Percentiles rank a stretch among this genome's conserved stretches.
Evolutionary conservation across 495 filamentous ascomycete species (phyloP).

Genomic region (Penicillium malachiteum): DNA sequence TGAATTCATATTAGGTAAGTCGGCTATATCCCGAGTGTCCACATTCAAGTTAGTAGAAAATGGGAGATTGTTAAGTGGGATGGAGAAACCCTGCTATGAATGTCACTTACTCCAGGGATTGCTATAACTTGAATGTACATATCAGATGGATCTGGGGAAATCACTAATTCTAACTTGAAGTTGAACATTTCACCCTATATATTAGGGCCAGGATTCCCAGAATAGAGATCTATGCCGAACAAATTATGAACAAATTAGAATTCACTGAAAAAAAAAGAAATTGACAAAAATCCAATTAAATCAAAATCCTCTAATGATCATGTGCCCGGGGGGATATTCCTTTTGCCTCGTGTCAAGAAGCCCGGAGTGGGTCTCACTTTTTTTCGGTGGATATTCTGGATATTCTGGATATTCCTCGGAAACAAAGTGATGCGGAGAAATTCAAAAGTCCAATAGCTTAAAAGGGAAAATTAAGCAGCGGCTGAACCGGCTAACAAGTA

Average conservation of each 20-base stretch:
- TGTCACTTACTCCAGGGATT: too few relatives aligned
- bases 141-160: too few relatives aligned
- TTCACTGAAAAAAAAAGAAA: neutral
- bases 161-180: too few relatives aligned
- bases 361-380: constrained; percentile 13
- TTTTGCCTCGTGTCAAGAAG: constrained; percentile 1
- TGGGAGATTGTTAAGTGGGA: neutral
- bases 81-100: neutral
- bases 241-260: neutral
- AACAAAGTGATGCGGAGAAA: constrained; percentile 9
- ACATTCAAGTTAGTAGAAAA: neutral
- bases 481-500: neutral
- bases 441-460: constrained; percentile 1
- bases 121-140: too few relatives aligned
- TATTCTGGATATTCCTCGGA: neutral
- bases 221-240: too few relatives aligned
- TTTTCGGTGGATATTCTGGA: constrained; percentile 19
- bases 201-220: too few relatives aligned
- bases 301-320: neutral
- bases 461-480: constrained; percentile 11
- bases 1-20: constrained; percentile 28
- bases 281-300: neutral
- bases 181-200: too few relatives aligned
- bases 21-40: constrained; percentile 11
- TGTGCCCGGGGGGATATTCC: neutral